phyloP scores from a whole-genome alignment of 2,329 filamentous ascomycete genomes.

The Trichoderma semiorbis region DNA sequence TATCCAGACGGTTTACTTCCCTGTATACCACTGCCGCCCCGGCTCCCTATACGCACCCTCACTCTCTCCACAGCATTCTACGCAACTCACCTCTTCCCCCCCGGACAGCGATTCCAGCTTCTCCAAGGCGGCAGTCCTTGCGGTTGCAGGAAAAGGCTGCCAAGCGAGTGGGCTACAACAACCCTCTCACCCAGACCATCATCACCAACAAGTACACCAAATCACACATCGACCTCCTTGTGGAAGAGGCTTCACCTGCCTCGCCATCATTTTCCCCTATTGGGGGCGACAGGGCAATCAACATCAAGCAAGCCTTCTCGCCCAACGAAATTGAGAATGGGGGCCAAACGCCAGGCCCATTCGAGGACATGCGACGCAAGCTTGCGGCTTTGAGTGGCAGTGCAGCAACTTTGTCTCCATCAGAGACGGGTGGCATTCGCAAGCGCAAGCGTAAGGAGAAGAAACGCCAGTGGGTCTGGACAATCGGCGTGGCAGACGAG shows the following conservation, averaged over 20 bases:
- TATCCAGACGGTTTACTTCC: conserved; percentile 15
- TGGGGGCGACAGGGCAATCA: conserved; percentile 42
- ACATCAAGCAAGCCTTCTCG: conserved; percentile 50
- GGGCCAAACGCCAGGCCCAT: conserved; percentile 59
- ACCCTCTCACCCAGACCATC: conserved; percentile 61
- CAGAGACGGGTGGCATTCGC: conserved; percentile 43
- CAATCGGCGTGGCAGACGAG: conserved; percentile 54
- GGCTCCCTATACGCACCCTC: conserved; percentile 57
- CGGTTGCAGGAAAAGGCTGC: conserved; percentile 53
- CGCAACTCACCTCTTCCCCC: conserved; percentile 63
- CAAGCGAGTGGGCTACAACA: conserved; percentile 59
- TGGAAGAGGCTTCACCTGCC: conserved; percentile 53
- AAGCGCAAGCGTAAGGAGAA: conserved; percentile 56
- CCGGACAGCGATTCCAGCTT: conserved; percentile 48
- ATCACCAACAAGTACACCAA: conserved; percentile 59
- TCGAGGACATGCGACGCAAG: conserved; percentile 59
- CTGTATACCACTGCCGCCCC: conserved; percentile 25
- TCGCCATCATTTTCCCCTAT: conserved; percentile 35
- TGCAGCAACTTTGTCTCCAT: conserved; percentile 35
- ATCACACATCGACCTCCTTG: conserved; percentile 61
- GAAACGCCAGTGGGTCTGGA: conserved; percentile 64
- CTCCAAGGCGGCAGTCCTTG: conserved; percentile 51
- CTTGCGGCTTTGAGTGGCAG: conserved; percentile 44
- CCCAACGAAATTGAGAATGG: conserved; percentile 56
- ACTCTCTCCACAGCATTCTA: conserved; percentile 59